Base-by-base conservation (phyloP, 1,284 basidiomycete species). In the Vanrija sp. region DNA sequence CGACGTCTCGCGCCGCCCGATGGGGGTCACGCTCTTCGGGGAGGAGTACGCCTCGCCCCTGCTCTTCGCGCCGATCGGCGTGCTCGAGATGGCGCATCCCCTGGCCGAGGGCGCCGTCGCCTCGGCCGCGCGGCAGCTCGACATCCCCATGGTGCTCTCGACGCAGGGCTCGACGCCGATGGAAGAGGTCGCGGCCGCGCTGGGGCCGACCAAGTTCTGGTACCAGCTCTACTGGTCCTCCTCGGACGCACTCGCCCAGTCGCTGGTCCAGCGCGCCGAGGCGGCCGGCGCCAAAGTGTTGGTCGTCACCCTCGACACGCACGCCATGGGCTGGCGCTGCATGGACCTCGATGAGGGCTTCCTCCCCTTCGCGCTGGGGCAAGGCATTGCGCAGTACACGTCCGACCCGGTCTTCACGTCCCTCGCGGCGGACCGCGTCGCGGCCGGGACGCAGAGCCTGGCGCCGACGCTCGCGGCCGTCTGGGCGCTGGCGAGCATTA, bases 181-280 rank as follows among this genome's bases (percentile, higher is more conserved):
- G 62, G 88, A 91, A 68, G 82, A 83, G 36, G 83, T 88, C 1
- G 87, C 83, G 5, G 72, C 78, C 51, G 85, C 82, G 2, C 88
- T 85, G 55, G 85, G 83, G 1, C 72, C 51, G 79, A 76, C 78
- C 12, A 77, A 82, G 25, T 78, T 87, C 23, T 91, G 85, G 84
- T 92, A 83, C 73, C 88, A 92, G 71, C 80, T 91, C 8, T 91
- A 91, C 71, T 87, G 82, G 75, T 80, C 81, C 3, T 82, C 82
- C 59, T 64, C 68, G 41, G 63, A 68, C 45, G 67, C 66, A 48
- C 57, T 75, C 7, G 66, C 78, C 78, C 41, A 55, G 70, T 62
- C 48, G 25, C 70, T 82, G 5, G 67, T 83, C 15, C 73, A 78
- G 45, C 71, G 81, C 10, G 81, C 80, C 0, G 78, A 79, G 49